Base-by-base conservation (phyloP, 257 asterid species). In the Hygrophila difformis region DNA sequence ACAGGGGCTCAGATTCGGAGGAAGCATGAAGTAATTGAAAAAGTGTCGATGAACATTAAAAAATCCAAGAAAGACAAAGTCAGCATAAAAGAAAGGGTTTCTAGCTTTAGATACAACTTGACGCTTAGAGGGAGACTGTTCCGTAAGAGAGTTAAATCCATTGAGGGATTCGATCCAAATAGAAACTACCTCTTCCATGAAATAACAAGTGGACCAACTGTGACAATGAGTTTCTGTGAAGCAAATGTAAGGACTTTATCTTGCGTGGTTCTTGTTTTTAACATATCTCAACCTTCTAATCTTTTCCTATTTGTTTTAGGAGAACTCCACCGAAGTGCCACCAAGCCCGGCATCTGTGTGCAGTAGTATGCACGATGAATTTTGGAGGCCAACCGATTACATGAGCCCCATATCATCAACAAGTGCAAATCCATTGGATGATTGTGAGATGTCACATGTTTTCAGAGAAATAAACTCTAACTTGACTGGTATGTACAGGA, bases 271-370 rank as follows among this genome's bases (percentile, higher is more conserved):
- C 45, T 47, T 31, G 43, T 49, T 59, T 50, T 35, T 15, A 5
- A 28, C 34, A 39, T 12, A 58, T 17, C 26, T 38, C 38, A 4
- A 14, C 55, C 12, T 34, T 55, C 46, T 59, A 14, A 28, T 33
- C 1, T 0, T 28, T 20, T 29, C 5, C 26, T 38, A 23, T 46
- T 38, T 65, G 44, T 62, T 76, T 18, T 53, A 91, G 99, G 97
- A 87, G 63, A 74, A 91, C 50, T 74, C 71, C 39, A 86, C 99
- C 4, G 96, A 91, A 78, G 96, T 91, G 51, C 99, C 99, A 56
- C 97, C 99, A 38, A 91, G 99, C 74, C 99, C 99, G 18, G 99
- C 97, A 58, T 86, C 99, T 20, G 82, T 81, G 23, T 83, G 94
- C 69, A 91, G 96, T 63, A 85, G 81, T 49, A 40, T 70, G 66